Conservation (phyloP, 148 eudicot species). For the Oxyria digyna region DNA sequence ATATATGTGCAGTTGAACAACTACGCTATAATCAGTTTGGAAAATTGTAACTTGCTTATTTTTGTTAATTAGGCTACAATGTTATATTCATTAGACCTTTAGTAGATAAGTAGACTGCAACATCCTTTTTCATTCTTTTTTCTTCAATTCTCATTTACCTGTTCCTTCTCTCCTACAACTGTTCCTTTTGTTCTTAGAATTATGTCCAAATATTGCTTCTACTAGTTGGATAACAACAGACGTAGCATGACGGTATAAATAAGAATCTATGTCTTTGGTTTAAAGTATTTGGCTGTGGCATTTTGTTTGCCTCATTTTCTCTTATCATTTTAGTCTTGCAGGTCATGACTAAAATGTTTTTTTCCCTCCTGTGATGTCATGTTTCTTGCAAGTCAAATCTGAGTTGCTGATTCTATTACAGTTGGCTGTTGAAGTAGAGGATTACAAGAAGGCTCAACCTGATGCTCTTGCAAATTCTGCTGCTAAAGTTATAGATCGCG, state of each 20-base stretch:
- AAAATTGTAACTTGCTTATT: background rate
- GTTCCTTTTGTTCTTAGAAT: background rate
- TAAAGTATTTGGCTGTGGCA: background rate
- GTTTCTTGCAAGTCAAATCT: background rate
- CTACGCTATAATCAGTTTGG: background rate
- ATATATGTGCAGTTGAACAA: background rate
- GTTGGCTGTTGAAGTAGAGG: slow-evolving; percentile 75
- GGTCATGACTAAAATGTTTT: background rate
- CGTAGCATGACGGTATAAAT: background rate
- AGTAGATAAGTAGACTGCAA: background rate
- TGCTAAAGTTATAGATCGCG: slow-evolving; percentile 74
- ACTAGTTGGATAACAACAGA: background rate
- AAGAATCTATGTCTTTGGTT: background rate
- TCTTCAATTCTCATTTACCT: background rate
- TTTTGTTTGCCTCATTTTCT: background rate
- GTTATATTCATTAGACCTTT: background rate
- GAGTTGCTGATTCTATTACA: slow-evolving; percentile 17
- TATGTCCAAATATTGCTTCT: background rate
- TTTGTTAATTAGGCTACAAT: background rate
- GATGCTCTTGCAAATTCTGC: slow-evolving; percentile 97
- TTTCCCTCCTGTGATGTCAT: background rate
- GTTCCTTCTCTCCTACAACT: background rate
- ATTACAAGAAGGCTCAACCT: slow-evolving; percentile 72
- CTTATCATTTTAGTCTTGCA: background rate
- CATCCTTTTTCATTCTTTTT: background rate